Evolutionary conservation across 768 basidiomycete genomes (phyloP).

Genomic region (Melanogaster broomeanus): DNA sequence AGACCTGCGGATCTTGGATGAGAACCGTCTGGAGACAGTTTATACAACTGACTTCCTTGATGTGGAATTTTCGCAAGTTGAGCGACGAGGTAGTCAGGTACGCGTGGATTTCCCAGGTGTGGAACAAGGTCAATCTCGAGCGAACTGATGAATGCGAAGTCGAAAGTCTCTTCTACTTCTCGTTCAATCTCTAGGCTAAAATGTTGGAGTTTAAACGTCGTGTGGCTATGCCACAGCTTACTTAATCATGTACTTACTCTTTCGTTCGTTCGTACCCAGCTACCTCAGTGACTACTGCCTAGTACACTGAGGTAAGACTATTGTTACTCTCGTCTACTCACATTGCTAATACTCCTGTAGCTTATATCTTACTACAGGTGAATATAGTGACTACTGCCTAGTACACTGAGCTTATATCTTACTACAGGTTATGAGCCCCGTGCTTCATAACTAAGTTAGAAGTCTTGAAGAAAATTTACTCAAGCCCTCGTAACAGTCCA

Average conservation of each 20-base stretch:
- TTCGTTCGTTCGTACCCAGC: too few species aligned
- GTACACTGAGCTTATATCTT: too few species aligned
- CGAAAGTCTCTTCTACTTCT: conserved; percentile 82
- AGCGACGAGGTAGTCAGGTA: conserved; percentile 71
- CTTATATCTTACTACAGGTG: too few species aligned
- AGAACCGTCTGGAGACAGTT: conserved; percentile 16
- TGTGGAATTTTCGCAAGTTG: conserved; percentile 72
- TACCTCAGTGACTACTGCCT: too few species aligned
- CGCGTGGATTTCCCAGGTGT: conserved; percentile 62
- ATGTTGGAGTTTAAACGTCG: too few species aligned
- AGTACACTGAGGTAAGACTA: too few species aligned
- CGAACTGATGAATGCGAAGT: conserved; percentile 73
- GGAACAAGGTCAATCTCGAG: conserved; percentile 83
- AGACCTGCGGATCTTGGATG: conserved; percentile 9
- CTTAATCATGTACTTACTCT: too few species aligned
- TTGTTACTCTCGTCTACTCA: too few species aligned
- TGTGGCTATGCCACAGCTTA: too few species aligned
- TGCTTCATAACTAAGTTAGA: background rate
- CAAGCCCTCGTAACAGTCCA: background rate
- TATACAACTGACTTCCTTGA: conserved; percentile 68
- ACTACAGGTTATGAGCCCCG: background rate
- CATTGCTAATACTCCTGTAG: too few species aligned
- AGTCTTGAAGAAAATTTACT: background rate
- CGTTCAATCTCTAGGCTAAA: conserved; percentile 65
- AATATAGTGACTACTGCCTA: too few species aligned